Evolutionary conservation across 164 flowering plant species (phyloP).

Genomic region (Magnolia kwangsiensis): DNA sequence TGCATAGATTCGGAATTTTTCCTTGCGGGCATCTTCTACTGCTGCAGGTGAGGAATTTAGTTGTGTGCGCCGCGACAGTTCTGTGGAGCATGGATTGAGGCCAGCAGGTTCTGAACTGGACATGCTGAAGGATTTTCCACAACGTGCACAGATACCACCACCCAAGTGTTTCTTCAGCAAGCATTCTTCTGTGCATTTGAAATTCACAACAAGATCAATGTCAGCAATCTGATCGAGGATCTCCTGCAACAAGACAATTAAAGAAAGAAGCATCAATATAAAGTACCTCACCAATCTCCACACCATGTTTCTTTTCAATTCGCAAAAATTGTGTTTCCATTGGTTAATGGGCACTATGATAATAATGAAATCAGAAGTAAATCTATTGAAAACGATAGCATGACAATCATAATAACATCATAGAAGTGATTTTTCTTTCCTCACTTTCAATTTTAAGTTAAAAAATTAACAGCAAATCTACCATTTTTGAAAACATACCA

Average conservation of each 20-base stretch:
- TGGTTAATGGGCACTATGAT: too few species aligned
- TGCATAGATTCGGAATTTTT: constrained; percentile 26
- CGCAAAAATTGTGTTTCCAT: background rate
- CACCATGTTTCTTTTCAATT: background rate
- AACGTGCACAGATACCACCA: constrained; percentile 27
- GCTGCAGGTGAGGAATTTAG: constrained; percentile 8
- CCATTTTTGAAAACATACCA: too few species aligned
- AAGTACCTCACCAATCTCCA: background rate
- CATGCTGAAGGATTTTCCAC: constrained; percentile 23
- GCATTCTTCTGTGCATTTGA: constrained; percentile 44
- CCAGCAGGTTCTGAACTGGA: constrained; percentile 13
- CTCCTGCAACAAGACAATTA: constrained; percentile 32
- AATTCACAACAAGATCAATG: constrained; percentile 58
- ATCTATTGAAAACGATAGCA: too few species aligned
- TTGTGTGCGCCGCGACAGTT: constrained; percentile 7
- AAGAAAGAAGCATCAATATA: background rate
- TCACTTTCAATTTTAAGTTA: too few species aligned
- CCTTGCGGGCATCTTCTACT: constrained; percentile 16
- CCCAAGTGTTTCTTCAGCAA: constrained; percentile 28
- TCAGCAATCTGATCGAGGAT: constrained; percentile 59
- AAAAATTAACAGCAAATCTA: too few species aligned
- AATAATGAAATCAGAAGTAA: too few species aligned
- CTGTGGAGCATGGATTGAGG: constrained; percentile 1
- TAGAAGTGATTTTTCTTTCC: too few species aligned
- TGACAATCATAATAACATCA: too few species aligned